Evolutionary conservation across 139 green algal species (phyloP).

Genomic region (Trebouxia sp.): DNA sequence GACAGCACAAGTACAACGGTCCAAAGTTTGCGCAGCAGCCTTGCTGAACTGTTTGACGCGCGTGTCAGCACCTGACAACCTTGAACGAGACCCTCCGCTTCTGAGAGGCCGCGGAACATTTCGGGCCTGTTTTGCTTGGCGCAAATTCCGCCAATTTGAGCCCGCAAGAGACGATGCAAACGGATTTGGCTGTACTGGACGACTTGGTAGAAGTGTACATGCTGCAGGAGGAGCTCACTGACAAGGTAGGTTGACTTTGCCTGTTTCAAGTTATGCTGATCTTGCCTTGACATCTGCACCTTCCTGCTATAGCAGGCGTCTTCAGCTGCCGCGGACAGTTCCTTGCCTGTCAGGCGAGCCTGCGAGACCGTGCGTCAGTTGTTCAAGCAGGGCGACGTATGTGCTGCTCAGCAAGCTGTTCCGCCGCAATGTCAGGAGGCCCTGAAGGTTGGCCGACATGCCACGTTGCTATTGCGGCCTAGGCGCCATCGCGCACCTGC

Average conservation of each 20-base stretch:
- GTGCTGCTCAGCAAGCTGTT: slow-evolving; percentile 1
- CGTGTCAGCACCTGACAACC: too few relatives aligned
- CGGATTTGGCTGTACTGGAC: slow-evolving; percentile 25
- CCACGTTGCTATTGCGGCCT: too few relatives aligned
- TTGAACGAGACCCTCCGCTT: too few relatives aligned
- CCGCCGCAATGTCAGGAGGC: neutral
- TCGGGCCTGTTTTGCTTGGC: too few relatives aligned
- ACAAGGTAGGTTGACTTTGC: neutral
- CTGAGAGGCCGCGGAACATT: too few relatives aligned
- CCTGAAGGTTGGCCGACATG: neutral
- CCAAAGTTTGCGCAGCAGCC: too few relatives aligned
- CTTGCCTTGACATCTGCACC: neutral
- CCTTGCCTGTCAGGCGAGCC: neutral
- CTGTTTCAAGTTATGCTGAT: too few relatives aligned
- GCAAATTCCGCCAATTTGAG: too few relatives aligned
- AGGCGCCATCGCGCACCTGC: too few relatives aligned
- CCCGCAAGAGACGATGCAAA: neutral
- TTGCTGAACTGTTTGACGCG: too few relatives aligned
- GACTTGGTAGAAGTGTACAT: slow-evolving; percentile 31
- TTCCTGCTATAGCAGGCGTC: neutral
- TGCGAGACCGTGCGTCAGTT: neutral
- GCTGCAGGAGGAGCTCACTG: slow-evolving; percentile 31
- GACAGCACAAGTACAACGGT: too few relatives aligned
- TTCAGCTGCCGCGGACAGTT: neutral
- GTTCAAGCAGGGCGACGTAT: neutral